Percentiles rank a stretch among this genome's conserved stretches.
phyloP scores from a whole-genome alignment of 176 grass and related monocot species.

The Thalia dealbata region DNA sequence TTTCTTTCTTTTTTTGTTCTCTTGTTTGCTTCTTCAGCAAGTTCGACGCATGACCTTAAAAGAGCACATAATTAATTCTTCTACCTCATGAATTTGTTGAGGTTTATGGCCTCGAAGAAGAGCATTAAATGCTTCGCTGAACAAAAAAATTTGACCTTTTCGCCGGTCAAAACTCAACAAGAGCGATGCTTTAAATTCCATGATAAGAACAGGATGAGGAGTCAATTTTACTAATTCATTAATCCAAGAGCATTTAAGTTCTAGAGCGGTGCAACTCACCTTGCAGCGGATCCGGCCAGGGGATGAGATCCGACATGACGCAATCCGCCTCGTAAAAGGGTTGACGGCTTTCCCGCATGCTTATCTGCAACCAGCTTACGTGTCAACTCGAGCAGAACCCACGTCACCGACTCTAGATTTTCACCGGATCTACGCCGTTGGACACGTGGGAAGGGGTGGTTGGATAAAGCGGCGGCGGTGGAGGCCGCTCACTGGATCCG shows the following conservation, averaged over 20 bases:
- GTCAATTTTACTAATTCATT: neutral
- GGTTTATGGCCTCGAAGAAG: too few species aligned
- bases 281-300: neutral
- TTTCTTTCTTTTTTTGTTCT: neutral
- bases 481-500: too few species aligned
- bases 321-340: neutral
- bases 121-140: too few species aligned
- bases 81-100: too few species aligned
- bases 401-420: neutral
- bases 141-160: too few species aligned
- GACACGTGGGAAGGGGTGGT: neutral
- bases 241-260: neutral
- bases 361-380: neutral
- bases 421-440: neutral
- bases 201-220: too few species aligned
- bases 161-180: too few species aligned
- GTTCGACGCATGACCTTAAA: neutral
- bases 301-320: neutral
- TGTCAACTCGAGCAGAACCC: neutral
- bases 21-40: neutral
- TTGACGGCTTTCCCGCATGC: neutral
- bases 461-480: neutral
- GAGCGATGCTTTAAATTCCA: neutral
- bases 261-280: neutral
- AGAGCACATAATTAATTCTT: neutral